Conservation (phyloP, 345 rosid genomes). For the Cardamine resedifolia region DNA sequence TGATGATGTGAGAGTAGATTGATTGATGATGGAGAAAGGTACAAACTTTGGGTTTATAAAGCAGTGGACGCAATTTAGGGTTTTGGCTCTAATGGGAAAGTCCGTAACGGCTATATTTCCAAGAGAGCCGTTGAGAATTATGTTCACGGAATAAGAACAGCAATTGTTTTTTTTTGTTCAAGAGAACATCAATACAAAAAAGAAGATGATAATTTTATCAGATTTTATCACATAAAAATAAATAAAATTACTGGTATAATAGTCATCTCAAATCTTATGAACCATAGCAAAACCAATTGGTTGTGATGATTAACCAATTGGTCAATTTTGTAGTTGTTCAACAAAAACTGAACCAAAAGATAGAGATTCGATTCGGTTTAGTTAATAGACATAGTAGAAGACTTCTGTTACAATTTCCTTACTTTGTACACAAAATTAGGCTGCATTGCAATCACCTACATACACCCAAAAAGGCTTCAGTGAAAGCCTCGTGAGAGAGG, state of each 20-base stretch:
- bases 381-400: not conserved
- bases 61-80: slow-evolving; percentile 16
- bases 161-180: no score
- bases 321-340: not conserved
- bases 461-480: slow-evolving; percentile 9
- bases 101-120: slow-evolving; percentile 23
- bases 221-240: not conserved
- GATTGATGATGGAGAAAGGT: not conserved
- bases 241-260: not conserved
- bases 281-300: not conserved
- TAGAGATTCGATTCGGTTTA: not conserved
- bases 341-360: not conserved
- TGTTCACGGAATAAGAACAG: not conserved
- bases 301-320: not conserved
- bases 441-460: not conserved
- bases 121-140: slow-evolving; percentile 26
- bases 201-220: no score
- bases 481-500: not conserved
- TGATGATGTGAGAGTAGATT: slow-evolving; percentile 13
- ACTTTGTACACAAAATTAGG: not conserved
- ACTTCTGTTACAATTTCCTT: not conserved
- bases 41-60: not conserved
- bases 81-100: not conserved
- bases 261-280: not conserved
- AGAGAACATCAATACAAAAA: no score